A percentile compares a stretch with the other conserved stretches of the same genome.
These are phyloP conservation scores for Sphagnum magellanicum DNA, from an alignment of 228 moss, liverwort and hornwort species.

Conservation along the genomic window DNA sequence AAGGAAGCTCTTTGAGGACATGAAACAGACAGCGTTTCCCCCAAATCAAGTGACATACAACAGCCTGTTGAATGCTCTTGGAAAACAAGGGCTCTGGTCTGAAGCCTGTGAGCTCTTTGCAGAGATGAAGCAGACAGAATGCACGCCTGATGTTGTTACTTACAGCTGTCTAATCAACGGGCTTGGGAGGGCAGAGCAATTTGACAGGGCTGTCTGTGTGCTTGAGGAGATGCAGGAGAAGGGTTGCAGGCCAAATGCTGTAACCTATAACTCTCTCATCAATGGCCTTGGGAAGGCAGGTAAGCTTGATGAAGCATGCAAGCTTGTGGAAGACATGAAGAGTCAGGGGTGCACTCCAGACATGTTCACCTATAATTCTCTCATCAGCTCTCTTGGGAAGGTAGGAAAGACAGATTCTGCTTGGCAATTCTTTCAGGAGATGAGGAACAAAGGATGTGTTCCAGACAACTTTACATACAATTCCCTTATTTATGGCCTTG, in stretches of 20 bases:
- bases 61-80: conserved; percentile 29
- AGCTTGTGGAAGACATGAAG: conserved; percentile 23
- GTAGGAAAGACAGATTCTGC: conserved; percentile 16
- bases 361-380: conserved; percentile 34
- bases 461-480: conserved; percentile 33
- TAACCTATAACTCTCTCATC: conserved; percentile 28
- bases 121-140: conserved; percentile 21
- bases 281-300: conserved; percentile 26
- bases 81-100: conserved; percentile 17
- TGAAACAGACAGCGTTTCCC: conserved; percentile 18
- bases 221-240: conserved; percentile 19
- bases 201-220: conserved; percentile 19
- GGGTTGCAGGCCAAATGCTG: conserved; percentile 25
- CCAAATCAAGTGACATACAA: conserved; percentile 30
- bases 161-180: conserved; percentile 30
- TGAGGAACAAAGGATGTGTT: conserved; percentile 17
- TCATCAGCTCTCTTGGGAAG: conserved; percentile 24
- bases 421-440: conserved; percentile 18
- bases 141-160: conserved; percentile 29
- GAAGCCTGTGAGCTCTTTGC: conserved; percentile 16
- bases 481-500: conserved; percentile 26
- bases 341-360: conserved; percentile 23
- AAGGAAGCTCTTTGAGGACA: conserved; percentile 14
- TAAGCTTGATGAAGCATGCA: conserved; percentile 22
- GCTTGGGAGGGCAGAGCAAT: conserved; percentile 20